A percentile compares a stretch with the other conserved stretches of the same genome.
Conservation (phyloP, 73 alveolate species). For the Tetrahymena elliotti region DNA sequence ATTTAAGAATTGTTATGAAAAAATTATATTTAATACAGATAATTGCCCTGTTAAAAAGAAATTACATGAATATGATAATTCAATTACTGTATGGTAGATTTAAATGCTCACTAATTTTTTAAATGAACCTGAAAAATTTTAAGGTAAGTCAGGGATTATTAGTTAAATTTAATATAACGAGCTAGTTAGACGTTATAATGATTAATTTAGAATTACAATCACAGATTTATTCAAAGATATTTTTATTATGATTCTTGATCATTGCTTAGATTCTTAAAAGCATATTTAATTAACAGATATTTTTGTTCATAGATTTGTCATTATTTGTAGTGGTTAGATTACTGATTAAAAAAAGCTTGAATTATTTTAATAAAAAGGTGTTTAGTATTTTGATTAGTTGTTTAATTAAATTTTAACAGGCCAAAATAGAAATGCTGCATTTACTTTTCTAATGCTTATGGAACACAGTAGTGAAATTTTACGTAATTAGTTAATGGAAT, state of each 20-base stretch:
- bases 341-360: background rate
- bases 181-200: background rate
- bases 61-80: background rate
- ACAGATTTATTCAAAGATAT: background rate
- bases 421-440: background rate
- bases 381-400: background rate
- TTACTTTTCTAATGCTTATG: background rate
- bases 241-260: background rate
- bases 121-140: background rate
- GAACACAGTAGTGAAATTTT: background rate
- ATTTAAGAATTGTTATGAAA: background rate
- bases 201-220: background rate
- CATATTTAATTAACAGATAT: background rate
- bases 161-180: background rate
- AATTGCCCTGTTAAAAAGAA: background rate
- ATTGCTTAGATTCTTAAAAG: background rate
- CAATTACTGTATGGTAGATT: background rate
- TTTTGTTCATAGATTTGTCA: background rate
- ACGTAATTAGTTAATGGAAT: background rate
- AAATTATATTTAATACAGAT: background rate
- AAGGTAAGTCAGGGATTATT: background rate
- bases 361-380: background rate
- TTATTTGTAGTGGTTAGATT: background rate
- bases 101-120: background rate
- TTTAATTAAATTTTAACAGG: background rate